A percentile compares a stretch with the other conserved stretches of the same genome.
Evolutionary conservation across 1,139 yeast genomes (phyloP).

Genomic region (Scheffersomyces lignicola): DNA sequence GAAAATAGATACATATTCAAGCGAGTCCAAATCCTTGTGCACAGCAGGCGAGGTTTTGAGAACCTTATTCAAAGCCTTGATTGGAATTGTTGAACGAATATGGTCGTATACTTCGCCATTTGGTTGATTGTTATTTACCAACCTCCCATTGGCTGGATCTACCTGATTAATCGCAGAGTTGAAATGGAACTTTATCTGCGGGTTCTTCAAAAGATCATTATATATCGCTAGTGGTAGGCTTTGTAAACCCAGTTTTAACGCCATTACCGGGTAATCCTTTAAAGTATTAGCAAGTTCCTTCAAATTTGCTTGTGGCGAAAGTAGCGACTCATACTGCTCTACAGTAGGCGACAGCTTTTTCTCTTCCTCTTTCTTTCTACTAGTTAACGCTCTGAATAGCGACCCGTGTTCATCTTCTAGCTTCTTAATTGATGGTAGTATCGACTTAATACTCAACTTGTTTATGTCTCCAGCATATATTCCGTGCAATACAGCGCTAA

Average conservation of each 20-base stretch:
- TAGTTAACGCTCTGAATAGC: conserved; percentile 38
- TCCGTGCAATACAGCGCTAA: conserved; percentile 86
- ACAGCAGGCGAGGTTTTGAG: conserved; percentile 18
- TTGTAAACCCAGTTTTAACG: conserved; percentile 54
- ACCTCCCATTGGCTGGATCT: conserved; percentile 16
- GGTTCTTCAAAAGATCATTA: conserved; percentile 29
- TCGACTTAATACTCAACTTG: conserved; percentile 62
- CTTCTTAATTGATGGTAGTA: conserved; percentile 51
- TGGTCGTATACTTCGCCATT: conserved; percentile 43
- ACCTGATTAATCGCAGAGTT: conserved; percentile 21
- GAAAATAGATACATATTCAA: conserved; percentile 55
- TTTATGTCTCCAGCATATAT: conserved; percentile 85
- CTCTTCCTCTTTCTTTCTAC: conserved; percentile 11
- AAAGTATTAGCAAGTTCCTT: conserved; percentile 31
- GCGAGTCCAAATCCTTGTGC: conserved; percentile 16
- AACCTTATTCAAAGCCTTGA: conserved; percentile 29
- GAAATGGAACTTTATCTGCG: conserved; percentile 43
- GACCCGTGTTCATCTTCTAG: conserved; percentile 66
- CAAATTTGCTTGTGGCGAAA: conserved; percentile 41
- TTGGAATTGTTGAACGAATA: conserved; percentile 56
- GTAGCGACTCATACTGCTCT: conserved; percentile 28
- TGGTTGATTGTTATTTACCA: conserved; percentile 6
- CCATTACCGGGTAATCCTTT: conserved; percentile 52
- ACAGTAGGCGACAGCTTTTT: conserved; percentile 18
- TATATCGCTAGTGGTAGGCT: conserved; percentile 46